Evolutionary conservation across 345 rosid genomes (phyloP).

Genomic region (rapeseed (Brassica napus)): DNA sequence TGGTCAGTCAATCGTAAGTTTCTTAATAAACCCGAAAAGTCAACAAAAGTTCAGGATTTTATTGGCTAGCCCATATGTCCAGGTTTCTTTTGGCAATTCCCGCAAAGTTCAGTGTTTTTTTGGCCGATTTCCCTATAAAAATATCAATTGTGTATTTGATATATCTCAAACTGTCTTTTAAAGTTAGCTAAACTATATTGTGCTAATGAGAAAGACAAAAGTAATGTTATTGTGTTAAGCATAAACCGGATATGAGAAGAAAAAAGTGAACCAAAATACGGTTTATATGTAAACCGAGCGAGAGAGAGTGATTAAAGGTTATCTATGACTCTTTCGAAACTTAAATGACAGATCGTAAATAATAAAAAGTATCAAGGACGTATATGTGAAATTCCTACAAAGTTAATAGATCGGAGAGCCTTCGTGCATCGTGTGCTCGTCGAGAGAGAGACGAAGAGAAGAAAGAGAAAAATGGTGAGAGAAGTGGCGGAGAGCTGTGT

Average conservation of each 20-base stretch:
- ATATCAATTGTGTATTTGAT: background rate
- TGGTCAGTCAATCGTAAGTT: too few species aligned
- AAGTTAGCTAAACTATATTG: background rate
- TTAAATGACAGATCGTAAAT: background rate
- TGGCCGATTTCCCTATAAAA: too few species aligned
- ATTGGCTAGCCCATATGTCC: too few species aligned
- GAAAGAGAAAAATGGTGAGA: conserved; percentile 55
- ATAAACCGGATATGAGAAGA: conserved; percentile 1
- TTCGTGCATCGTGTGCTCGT: conserved; percentile 2
- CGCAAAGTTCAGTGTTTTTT: too few species aligned
- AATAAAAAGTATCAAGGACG: conserved; percentile 3
- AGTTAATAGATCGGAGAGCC: conserved; percentile 36
- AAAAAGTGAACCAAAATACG: conserved; percentile 1
- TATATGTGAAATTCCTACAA: conserved; percentile 4
- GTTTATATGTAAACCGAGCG: background rate
- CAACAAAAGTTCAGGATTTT: too few species aligned
- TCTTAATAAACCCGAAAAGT: too few species aligned
- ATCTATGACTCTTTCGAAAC: background rate
- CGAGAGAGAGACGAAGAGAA: background rate
- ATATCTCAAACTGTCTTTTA: background rate
- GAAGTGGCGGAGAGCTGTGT: conserved; percentile 97
- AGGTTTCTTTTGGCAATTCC: too few species aligned
- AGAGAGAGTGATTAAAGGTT: background rate
- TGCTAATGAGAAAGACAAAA: too few species aligned
- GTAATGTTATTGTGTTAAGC: too few species aligned